Percentiles rank a stretch among this genome's conserved stretches.
phyloP scores from a whole-genome alignment of 108 stramenopile species.

The Skeletonema costatum region DNA sequence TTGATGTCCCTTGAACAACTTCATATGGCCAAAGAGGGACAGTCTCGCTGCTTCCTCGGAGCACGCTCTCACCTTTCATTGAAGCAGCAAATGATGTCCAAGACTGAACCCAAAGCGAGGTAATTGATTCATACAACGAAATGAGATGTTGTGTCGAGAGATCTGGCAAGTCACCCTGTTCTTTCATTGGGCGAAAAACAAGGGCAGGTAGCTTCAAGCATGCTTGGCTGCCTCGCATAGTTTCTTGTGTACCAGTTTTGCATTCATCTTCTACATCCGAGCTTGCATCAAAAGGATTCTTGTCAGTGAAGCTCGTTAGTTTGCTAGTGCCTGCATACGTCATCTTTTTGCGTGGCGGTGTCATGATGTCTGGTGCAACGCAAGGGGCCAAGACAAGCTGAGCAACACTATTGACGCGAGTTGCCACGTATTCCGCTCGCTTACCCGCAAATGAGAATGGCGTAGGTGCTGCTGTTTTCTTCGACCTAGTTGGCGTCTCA shows the following conservation, averaged over 20 bases:
- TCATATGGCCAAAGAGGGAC: slow-evolving; percentile 44
- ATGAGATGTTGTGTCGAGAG: slow-evolving; percentile 10
- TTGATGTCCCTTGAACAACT: slow-evolving; percentile 38
- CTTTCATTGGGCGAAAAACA: slow-evolving; percentile 29
- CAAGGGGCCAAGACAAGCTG: slow-evolving; percentile 87
- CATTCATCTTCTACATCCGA: slow-evolving; percentile 72
- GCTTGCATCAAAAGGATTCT: slow-evolving; percentile 42
- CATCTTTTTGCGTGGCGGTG: slow-evolving; percentile 2
- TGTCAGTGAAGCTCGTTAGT: slow-evolving; percentile 6
- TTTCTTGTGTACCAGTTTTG: slow-evolving; percentile 11
- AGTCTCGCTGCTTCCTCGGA: slow-evolving; percentile 28
- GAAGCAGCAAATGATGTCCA: slow-evolving; percentile 47
- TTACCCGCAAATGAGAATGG: slow-evolving; percentile 50
- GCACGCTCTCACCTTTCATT: slow-evolving; percentile 5
- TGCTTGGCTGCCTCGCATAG: slow-evolving; percentile 40
- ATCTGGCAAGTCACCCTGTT: not conserved
- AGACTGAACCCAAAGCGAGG: slow-evolving; percentile 46
- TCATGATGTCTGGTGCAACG: slow-evolving; percentile 60
- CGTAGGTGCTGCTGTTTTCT: slow-evolving; percentile 13
- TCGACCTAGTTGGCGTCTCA: slow-evolving; percentile 6
- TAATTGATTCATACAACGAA: slow-evolving; percentile 35
- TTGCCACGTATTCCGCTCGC: slow-evolving; percentile 58
- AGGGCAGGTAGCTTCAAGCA: slow-evolving; percentile 24
- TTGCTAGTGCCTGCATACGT: not conserved
- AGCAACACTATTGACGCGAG: slow-evolving; percentile 72